Percentiles rank a stretch among this genome's conserved stretches.
Conservation (phyloP, 805 yeast genomes). For the Maudiozyma turicensis region DNA sequence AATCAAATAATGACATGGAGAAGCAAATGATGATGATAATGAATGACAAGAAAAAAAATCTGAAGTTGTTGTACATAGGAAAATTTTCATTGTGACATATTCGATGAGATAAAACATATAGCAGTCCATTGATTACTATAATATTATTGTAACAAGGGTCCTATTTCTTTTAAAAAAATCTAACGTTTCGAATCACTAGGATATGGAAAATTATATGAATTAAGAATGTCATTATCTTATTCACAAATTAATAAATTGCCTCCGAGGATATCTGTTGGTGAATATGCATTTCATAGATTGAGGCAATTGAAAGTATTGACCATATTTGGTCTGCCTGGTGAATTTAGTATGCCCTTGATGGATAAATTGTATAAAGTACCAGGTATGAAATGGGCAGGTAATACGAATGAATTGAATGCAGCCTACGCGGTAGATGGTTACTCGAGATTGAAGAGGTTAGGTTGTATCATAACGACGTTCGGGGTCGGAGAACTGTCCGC, state of each 20-base stretch:
- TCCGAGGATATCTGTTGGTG: conserved; percentile 42
- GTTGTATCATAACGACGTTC: conserved; percentile 44
- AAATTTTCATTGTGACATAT: no score
- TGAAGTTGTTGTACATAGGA: no score
- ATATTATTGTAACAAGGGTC: background rate
- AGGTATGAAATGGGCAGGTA: conserved; percentile 62
- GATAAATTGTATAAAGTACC: conserved; percentile 51
- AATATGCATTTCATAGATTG: conserved; percentile 53
- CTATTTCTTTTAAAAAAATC: background rate
- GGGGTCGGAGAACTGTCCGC: conserved; percentile 91
- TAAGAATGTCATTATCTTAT: conserved; percentile 2
- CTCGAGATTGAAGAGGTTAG: conserved; percentile 40
- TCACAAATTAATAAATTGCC: conserved; percentile 11
- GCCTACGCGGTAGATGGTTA: conserved; percentile 91
- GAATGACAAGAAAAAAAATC: no score
- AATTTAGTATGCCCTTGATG: conserved; percentile 53
- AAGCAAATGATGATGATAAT: no score
- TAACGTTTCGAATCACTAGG: background rate
- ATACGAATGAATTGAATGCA: conserved; percentile 82
- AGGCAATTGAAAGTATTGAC: conserved; percentile 42
- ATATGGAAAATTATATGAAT: background rate
- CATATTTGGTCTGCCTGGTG: conserved; percentile 70
- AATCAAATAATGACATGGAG: no score
- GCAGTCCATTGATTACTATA: no score
- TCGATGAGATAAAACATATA: no score